Percentiles rank a stretch among this genome's conserved stretches.
Conservation (phyloP, 2,329 filamentous ascomycete genomes). For the Colletotrichum siamense region DNA sequence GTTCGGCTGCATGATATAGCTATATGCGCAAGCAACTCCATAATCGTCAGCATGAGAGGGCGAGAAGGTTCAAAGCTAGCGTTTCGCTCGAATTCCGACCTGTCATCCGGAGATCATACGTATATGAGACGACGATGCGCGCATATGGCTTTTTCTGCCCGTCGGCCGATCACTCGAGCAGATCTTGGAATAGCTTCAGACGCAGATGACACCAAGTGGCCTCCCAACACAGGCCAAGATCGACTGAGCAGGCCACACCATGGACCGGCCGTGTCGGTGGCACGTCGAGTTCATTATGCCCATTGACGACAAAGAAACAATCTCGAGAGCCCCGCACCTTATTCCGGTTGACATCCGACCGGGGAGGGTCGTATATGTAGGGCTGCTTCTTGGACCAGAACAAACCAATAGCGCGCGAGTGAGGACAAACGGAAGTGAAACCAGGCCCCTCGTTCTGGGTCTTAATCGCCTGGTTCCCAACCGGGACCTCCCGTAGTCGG, state of each 20-base stretch:
- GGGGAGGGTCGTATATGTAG: not conserved
- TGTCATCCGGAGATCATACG: constrained; percentile 13
- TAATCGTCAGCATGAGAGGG: not conserved
- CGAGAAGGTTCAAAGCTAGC: not conserved
- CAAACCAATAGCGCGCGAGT: not conserved
- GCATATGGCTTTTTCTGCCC: not conserved
- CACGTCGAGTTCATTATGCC: not conserved
- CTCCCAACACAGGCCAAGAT: not conserved
- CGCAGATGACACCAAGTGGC: not conserved
- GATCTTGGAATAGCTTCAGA: not conserved
- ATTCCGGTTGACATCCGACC: not conserved
- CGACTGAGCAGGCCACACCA: not conserved
- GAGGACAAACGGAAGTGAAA: not conserved
- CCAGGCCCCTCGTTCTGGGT: not conserved
- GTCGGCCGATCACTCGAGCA: not conserved
- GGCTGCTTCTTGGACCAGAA: not conserved
- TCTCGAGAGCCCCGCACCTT: not conserved
- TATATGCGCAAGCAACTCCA: not conserved
- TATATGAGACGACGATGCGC: not conserved
- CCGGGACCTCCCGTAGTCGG: not conserved
- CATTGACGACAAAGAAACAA: not conserved
- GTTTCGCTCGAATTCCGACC: not conserved
- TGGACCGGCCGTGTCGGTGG: not conserved
- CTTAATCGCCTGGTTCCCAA: not conserved
- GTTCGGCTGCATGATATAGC: not conserved